These are phyloP conservation scores for Coemansia sp. DNA, from an alignment of 192 early-diverging fungal species.

Conservation along the genomic window DNA sequence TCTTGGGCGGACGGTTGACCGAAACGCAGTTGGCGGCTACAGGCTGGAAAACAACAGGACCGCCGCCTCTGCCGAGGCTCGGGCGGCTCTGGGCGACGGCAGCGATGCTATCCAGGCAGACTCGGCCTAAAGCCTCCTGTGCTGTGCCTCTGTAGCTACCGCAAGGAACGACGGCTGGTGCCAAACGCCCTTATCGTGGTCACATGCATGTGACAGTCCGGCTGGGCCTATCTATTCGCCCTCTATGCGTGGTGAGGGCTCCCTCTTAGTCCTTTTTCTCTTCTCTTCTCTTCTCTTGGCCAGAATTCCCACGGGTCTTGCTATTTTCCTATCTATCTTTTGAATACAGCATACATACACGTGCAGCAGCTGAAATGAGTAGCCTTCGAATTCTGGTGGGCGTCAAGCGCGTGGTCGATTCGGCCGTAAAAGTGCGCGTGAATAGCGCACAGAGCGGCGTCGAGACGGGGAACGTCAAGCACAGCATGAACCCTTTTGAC, in stretches of 20 bases:
- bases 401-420: conserved; percentile 97
- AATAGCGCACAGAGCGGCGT: conserved; percentile 80
- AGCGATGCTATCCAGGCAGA: not conserved
- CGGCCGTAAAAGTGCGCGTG: conserved; percentile 97
- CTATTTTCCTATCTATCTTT: not conserved
- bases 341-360: not conserved
- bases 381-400: conserved; percentile 80
- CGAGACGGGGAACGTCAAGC: conserved; percentile 90
- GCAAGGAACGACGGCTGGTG: not conserved
- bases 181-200: not conserved
- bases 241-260: too few species aligned
- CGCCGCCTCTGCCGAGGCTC: not conserved
- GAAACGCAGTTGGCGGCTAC: conserved; percentile 12
- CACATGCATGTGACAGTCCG: too few species aligned
- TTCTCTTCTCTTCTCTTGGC: too few species aligned
- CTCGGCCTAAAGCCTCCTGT: too few species aligned
- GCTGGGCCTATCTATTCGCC: too few species aligned
- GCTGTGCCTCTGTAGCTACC: too few species aligned
- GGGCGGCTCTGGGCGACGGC: not conserved
- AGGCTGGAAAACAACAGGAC: conserved; percentile 40
- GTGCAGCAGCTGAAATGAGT: conserved; percentile 20
- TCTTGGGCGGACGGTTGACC: conserved; percentile 35
- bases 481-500: conserved; percentile 99
- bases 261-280: too few species aligned
- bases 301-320: not conserved